phyloP scores from a whole-genome alignment of 1,284 basidiomycete species.

The Apiotrichum mycotoxinovorans region DNA sequence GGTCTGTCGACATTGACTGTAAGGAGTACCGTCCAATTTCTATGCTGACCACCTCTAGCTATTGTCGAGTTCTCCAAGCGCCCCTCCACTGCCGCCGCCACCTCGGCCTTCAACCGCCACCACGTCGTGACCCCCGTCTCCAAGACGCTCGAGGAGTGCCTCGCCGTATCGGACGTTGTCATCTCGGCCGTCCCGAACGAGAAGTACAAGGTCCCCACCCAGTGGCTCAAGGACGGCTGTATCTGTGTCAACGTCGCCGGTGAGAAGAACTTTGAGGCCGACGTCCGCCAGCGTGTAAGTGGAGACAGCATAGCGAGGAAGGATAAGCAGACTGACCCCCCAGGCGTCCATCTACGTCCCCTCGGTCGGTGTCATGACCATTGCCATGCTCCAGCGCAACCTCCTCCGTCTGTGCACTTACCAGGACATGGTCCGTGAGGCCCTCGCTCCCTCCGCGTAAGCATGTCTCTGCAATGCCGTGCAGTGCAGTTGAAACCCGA shows the following conservation, averaged over 20 bases:
- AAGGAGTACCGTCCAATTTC: no score
- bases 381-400: slow-evolving; percentile 93
- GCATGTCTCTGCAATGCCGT: no score
- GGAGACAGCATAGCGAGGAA: no score
- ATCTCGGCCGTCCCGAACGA: slow-evolving; percentile 82
- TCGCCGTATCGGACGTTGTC: slow-evolving; percentile 80
- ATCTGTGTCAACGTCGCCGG: slow-evolving; percentile 89
- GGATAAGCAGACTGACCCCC: neutral
- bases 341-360: slow-evolving; percentile 89
- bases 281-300: slow-evolving; percentile 81
- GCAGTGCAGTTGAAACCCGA: no score
- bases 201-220: slow-evolving; percentile 86
- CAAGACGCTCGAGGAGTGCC: slow-evolving; percentile 68
- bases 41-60: no score
- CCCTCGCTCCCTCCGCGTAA: neutral
- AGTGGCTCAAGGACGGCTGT: slow-evolving; percentile 86
- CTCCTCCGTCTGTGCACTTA: slow-evolving; percentile 72
- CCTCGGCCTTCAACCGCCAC: slow-evolving; percentile 65
- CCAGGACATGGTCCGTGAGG: slow-evolving; percentile 50
- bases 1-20: slow-evolving; percentile 89
- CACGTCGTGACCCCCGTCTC: slow-evolving; percentile 72
- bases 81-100: slow-evolving; percentile 52
- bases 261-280: slow-evolving; percentile 94
- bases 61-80: slow-evolving; percentile 80
- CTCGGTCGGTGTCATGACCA: slow-evolving; percentile 93